A percentile compares a stretch with the other conserved stretches of the same genome.
Conservation (phyloP, 805 yeast species). For the Candida nanaspora region DNA sequence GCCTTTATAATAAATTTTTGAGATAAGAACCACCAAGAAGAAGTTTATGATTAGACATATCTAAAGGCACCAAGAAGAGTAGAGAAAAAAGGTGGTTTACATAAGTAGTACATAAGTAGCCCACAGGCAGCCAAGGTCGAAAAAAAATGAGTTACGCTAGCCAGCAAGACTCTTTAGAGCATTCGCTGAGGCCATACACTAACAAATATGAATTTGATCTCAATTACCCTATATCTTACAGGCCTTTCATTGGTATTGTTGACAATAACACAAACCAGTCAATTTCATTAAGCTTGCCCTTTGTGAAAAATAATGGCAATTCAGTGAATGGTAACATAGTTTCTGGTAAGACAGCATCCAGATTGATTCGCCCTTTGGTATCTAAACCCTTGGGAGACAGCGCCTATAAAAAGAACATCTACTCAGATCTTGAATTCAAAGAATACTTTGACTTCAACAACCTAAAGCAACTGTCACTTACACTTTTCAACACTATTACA, state of each 20-base stretch:
- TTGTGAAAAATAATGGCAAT: constrained; percentile 7
- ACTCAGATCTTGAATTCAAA: constrained; percentile 53
- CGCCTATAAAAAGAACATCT: constrained; percentile 28
- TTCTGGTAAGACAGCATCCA: too few relatives aligned
- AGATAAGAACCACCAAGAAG: too few relatives aligned
- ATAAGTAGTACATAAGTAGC: not conserved
- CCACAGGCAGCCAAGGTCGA: constrained; percentile 3
- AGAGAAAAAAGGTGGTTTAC: too few relatives aligned
- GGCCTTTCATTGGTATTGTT: constrained; percentile 26
- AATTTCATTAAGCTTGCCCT: constrained; percentile 26
- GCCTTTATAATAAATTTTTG: too few relatives aligned
- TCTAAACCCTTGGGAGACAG: constrained; percentile 9
- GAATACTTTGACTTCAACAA: constrained; percentile 59
- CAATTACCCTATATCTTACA: constrained; percentile 27
- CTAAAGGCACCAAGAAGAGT: too few relatives aligned
- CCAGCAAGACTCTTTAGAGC: too few relatives aligned
- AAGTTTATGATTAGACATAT: too few relatives aligned
- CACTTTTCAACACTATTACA: constrained; percentile 53
- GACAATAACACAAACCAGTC: constrained; percentile 26
- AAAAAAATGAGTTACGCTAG: too few relatives aligned
- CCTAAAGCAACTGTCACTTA: constrained; percentile 47
- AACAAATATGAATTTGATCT: constrained; percentile 24
- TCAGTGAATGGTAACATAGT: too few relatives aligned
- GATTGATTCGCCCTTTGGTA: constrained; percentile 3
- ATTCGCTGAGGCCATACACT: constrained; percentile 25